Percentiles rank a stretch among this genome's conserved stretches.
These are phyloP conservation scores for Penicillium sclerotigenum DNA, from an alignment of 2,329 filamentous ascomycete genomes.

Conservation along the genomic window DNA sequence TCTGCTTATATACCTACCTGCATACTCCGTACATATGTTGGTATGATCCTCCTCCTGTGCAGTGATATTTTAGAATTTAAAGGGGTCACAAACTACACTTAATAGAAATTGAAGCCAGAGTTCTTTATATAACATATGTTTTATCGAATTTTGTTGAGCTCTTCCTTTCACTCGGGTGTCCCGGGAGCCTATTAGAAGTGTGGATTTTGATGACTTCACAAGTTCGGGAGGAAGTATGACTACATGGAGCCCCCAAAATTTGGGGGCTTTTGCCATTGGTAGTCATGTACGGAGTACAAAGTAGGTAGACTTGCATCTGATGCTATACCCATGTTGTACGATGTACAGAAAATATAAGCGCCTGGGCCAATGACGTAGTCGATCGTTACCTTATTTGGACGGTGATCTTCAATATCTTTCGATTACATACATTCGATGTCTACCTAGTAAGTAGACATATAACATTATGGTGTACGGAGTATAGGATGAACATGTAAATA, in stretches of 20 bases:
- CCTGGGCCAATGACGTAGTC: slow-evolving; percentile 18
- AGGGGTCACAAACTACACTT: not conserved
- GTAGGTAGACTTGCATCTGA: not conserved
- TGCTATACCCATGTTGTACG: not conserved
- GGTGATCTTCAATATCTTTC: not conserved
- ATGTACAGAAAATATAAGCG: not conserved
- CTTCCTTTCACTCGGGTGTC: slow-evolving; percentile 10
- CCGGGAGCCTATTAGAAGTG: slow-evolving; percentile 11
- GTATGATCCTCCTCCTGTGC: not conserved
- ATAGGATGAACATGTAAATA: too few relatives aligned
- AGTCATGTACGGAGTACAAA: not conserved
- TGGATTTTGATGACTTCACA: slow-evolving; percentile 1
- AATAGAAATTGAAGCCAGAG: not conserved
- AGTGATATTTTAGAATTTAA: not conserved
- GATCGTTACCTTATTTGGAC: slow-evolving; percentile 19
- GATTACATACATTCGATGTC: not conserved
- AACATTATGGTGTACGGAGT: not conserved
- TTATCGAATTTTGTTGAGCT: not conserved
- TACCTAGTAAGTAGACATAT: too few relatives aligned
- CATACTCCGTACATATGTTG: too few relatives aligned
- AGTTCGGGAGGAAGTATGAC: not conserved
- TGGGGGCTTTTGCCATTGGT: not conserved
- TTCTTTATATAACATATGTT: too few relatives aligned
- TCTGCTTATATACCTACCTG: not conserved
- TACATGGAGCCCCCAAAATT: not conserved